These are phyloP conservation scores for Colletotrichum lini DNA, from an alignment of 2,329 filamentous ascomycete species.

Conservation along the genomic window DNA sequence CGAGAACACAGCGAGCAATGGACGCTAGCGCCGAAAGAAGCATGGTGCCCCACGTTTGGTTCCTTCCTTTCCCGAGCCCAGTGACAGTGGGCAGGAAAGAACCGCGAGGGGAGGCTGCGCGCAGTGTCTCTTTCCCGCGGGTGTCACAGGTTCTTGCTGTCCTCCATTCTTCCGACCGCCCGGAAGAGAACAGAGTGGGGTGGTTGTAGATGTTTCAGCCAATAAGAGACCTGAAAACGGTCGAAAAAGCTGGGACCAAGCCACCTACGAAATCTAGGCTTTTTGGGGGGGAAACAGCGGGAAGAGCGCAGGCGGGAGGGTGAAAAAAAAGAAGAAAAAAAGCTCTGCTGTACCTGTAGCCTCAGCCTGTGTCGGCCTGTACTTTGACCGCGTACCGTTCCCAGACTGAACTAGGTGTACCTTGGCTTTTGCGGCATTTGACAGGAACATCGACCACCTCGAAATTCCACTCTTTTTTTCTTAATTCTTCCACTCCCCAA, in stretches of 20 bases:
- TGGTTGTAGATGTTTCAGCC: not conserved
- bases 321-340: slow-evolving; percentile 3
- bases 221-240: slow-evolving; percentile 16
- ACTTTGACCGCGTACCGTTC: slow-evolving; percentile 19
- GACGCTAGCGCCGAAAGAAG: slow-evolving; percentile 3
- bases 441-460: slow-evolving; percentile 20
- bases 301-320: too few relatives aligned
- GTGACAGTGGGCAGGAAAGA: slow-evolving; percentile 7
- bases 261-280: slow-evolving; percentile 29
- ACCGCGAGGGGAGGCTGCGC: slow-evolving; percentile 14
- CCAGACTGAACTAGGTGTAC: slow-evolving; percentile 14
- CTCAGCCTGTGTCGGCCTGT: slow-evolving; percentile 1
- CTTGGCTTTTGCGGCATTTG: slow-evolving; percentile 39
- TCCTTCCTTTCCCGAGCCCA: slow-evolving; percentile 40
- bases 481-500: slow-evolving; percentile 26
- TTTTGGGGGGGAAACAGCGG: not conserved
- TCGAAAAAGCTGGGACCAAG: slow-evolving; percentile 3
- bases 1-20: slow-evolving; percentile 1
- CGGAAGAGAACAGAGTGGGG: slow-evolving; percentile 18
- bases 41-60: slow-evolving; percentile 21
- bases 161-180: slow-evolving; percentile 32
- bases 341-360: not conserved
- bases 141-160: slow-evolving; percentile 3
- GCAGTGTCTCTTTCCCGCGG: slow-evolving; percentile 38
- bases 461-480: slow-evolving; percentile 41